These are phyloP conservation scores for Erythrobasidium yunnanense DNA, from an alignment of 768 basidiomycete species.

Conservation along the genomic window DNA sequence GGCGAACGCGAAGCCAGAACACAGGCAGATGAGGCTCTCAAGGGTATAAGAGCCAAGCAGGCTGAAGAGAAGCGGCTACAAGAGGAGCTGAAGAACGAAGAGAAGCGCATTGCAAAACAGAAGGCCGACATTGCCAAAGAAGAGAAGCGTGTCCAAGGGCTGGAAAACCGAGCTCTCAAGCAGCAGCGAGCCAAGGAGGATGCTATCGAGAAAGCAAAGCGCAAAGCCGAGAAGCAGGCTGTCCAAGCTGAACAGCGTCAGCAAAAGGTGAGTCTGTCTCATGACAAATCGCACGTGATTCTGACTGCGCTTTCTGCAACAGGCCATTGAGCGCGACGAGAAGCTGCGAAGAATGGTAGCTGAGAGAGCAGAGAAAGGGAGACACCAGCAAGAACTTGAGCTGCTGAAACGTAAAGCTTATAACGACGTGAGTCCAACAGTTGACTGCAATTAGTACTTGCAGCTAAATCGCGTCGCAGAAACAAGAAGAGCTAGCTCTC, in stretches of 20 bases:
- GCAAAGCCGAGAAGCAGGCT: conserved; percentile 8
- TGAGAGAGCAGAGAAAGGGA: neutral
- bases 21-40: neutral
- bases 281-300: neutral
- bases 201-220: conserved; percentile 19
- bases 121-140: conserved; percentile 7
- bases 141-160: conserved; percentile 6
- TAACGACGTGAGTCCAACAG: conserved; percentile 7
- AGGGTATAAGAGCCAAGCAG: neutral
- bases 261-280: neutral
- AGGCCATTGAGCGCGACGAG: neutral
- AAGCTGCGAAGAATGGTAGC: neutral
- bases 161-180: neutral
- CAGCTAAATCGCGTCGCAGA: neutral
- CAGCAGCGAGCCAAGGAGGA: neutral
- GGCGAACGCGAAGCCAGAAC: neutral
- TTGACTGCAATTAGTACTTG: too few relatives aligned
- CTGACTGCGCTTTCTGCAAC: neutral
- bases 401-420: neutral
- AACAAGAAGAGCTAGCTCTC: conserved; percentile 9
- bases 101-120: neutral
- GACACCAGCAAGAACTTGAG: neutral
- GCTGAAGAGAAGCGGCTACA: neutral
- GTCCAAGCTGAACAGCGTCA: neutral
- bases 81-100: neutral